Conservation (phyloP, 2,329 filamentous ascomycete species). For the Aspergillus arachidicola region DNA sequence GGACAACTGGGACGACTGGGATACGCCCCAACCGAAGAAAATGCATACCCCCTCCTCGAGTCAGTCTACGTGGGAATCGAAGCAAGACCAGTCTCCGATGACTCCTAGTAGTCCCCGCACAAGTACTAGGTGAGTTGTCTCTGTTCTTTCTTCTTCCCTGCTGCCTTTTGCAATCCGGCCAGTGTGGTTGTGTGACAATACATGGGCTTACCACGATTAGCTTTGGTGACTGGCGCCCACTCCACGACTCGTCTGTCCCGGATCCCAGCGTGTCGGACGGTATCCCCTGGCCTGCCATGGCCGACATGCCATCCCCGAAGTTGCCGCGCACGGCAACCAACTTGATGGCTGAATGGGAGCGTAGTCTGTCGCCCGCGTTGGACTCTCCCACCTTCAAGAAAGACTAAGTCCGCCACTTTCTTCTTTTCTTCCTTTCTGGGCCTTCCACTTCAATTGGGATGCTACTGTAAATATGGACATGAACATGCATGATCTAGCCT, state of each 20-base stretch:
- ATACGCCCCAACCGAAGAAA: constrained; percentile 49
- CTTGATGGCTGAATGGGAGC: constrained; percentile 91
- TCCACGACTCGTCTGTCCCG: constrained; percentile 26
- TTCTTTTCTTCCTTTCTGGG: constrained; percentile 6
- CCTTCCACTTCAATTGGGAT: constrained; percentile 7
- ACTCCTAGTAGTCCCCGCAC: constrained; percentile 56
- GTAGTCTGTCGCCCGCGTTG: constrained; percentile 63
- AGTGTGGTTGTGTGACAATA: constrained; percentile 18
- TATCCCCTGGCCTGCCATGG: constrained; percentile 69
- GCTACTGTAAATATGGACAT: constrained; percentile 24
- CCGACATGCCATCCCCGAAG: constrained; percentile 72
- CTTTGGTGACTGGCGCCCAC: constrained; percentile 41
- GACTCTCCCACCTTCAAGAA: constrained; percentile 32
- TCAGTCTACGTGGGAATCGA: constrained; percentile 55
- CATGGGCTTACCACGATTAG: constrained; percentile 35
- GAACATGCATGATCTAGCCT: constrained; percentile 18
- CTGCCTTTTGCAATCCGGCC: constrained; percentile 5
- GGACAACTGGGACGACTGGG: constrained; percentile 60
- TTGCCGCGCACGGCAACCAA: constrained; percentile 81
- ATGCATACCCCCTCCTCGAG: constrained; percentile 48
- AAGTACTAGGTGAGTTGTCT: constrained; percentile 53
- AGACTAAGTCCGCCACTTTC: constrained; percentile 25
- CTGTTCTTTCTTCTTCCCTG: constrained; percentile 27
- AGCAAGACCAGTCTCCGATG: constrained; percentile 47
- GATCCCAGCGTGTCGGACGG: constrained; percentile 41